These are phyloP conservation scores for Knoxdaviesia proteae DNA, from an alignment of 2,329 filamentous ascomycete genomes.

Conservation along the genomic window DNA sequence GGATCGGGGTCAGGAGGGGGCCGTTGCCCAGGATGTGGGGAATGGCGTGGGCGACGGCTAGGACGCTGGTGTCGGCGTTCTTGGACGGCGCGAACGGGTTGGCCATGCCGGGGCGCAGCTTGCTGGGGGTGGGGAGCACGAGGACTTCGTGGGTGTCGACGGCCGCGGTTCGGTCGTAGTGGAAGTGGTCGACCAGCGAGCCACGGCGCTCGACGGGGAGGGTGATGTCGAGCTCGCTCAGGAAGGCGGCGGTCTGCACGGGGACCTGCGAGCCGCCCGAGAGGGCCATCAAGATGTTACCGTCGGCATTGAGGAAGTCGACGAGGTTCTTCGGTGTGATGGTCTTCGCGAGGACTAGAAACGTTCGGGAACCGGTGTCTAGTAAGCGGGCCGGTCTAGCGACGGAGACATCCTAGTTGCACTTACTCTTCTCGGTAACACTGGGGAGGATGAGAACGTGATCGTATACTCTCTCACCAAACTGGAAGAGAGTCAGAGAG, in stretches of 20 bases:
- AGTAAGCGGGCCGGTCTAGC: too few relatives aligned
- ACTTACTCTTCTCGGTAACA: too few relatives aligned
- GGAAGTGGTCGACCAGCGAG: slow-evolving; percentile 86
- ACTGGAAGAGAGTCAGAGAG: slow-evolving; percentile 55
- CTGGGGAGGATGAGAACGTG: slow-evolving; percentile 68
- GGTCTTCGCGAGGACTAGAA: slow-evolving; percentile 60
- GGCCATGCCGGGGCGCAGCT: slow-evolving; percentile 47
- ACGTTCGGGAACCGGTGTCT: too few relatives aligned
- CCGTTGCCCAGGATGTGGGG: slow-evolving; percentile 66
- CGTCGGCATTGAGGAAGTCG: slow-evolving; percentile 76
- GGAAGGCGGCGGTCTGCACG: slow-evolving; percentile 52
- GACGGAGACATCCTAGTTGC: too few relatives aligned
- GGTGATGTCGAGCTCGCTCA: slow-evolving; percentile 73
- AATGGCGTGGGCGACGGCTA: slow-evolving; percentile 66
- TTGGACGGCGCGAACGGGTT: slow-evolving; percentile 54
- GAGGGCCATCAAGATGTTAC: slow-evolving; percentile 76
- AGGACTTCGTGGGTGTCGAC: slow-evolving; percentile 76
- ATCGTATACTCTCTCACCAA: slow-evolving; percentile 77
- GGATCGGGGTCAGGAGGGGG: slow-evolving; percentile 58
- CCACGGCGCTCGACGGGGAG: slow-evolving; percentile 73
- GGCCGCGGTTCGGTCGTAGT: slow-evolving; percentile 61
- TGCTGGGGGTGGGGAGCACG: slow-evolving; percentile 47
- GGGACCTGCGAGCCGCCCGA: slow-evolving; percentile 52
- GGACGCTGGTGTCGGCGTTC: slow-evolving; percentile 24
- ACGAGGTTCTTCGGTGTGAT: slow-evolving; percentile 71